Evolutionary conservation across 129 eudicot species (phyloP).

Genomic region (Logfia minima): DNA sequence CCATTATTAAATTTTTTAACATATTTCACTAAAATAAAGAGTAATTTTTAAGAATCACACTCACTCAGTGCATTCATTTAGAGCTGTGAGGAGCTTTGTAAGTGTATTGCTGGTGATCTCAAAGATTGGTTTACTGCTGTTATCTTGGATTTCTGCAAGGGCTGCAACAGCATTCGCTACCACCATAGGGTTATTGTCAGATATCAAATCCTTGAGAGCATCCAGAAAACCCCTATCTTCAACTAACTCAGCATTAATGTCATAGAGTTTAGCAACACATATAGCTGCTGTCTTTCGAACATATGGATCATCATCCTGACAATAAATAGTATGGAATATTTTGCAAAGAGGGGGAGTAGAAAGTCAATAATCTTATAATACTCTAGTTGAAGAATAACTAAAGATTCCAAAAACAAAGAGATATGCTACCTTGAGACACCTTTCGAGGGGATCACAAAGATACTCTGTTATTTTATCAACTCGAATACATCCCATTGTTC

Average conservation of each 20-base stretch:
- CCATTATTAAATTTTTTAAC: too few relatives aligned
- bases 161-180: constrained; percentile 99
- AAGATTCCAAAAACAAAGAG: constrained; percentile 5
- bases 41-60: constrained; percentile 32
- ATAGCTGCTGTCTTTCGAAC: constrained; percentile 99
- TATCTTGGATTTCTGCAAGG: constrained; percentile 97
- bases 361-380: constrained; percentile 6
- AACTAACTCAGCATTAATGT: constrained; percentile 96
- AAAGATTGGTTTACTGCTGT: constrained; percentile 72
- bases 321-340: constrained; percentile 8
- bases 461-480: constrained; percentile 98
- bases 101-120: constrained; percentile 88
- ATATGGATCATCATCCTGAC: constrained; percentile 99
- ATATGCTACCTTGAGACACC: constrained; percentile 86
- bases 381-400: neutral
- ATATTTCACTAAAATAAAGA: neutral
- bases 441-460: constrained; percentile 96
- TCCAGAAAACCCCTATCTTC: constrained; percentile 98
- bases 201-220: constrained; percentile 93
- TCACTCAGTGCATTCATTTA: constrained; percentile 99
- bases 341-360: neutral
- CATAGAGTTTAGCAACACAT: constrained; percentile 97
- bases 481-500: constrained; percentile 99
- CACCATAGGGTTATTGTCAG: constrained; percentile 99
- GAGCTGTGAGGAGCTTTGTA: constrained; percentile 94